Evolutionary conservation across 2,329 filamentous ascomycete species (phyloP).

Genomic region (Fonsecaea pugnacius): DNA sequence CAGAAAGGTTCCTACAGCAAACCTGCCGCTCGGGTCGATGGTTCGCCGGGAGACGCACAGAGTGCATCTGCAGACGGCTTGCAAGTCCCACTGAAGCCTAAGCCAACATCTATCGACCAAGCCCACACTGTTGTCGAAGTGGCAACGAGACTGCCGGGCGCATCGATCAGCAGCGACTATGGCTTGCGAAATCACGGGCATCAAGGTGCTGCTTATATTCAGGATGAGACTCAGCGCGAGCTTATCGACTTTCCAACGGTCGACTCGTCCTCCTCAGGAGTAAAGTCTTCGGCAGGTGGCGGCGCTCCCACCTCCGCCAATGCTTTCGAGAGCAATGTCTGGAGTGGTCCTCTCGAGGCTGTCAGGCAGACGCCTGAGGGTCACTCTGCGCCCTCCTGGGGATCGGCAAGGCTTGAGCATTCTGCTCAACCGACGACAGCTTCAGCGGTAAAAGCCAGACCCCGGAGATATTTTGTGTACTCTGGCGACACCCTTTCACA

Average conservation of each 20-base stretch:
- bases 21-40: background rate
- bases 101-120: background rate
- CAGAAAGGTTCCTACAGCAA: background rate
- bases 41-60: background rate
- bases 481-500: constrained; percentile 1
- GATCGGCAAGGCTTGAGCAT: background rate
- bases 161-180: background rate
- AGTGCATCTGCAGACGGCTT: background rate
- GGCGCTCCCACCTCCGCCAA: background rate
- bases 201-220: background rate
- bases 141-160: too few relatives aligned
- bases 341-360: background rate
- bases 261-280: background rate
- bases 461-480: background rate
- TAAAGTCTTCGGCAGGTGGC: background rate
- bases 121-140: too few relatives aligned
- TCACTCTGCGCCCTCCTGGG: background rate
- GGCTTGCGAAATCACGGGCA: background rate
- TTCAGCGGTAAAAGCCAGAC: background rate
- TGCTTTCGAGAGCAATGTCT: background rate
- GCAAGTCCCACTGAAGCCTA: background rate
- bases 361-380: background rate
- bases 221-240: background rate
- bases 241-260: background rate
- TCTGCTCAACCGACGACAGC: background rate